Evolutionary conservation across 345 rosid genomes (phyloP).

Genomic region (Brassica juncea): DNA sequence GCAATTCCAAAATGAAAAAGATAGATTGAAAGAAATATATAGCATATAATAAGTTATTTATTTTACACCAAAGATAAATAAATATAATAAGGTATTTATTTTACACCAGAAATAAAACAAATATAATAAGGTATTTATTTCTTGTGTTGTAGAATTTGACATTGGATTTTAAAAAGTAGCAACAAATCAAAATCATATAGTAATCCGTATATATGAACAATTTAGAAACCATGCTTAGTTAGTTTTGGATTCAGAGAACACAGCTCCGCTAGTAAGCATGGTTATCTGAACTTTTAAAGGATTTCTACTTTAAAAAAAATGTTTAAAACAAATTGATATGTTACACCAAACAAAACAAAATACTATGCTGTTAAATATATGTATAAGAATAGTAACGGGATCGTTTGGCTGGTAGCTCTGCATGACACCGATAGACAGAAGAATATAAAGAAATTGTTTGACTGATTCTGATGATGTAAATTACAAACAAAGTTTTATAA

Average conservation of each 20-base stretch:
- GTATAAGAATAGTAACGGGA: not conserved
- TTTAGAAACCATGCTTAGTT: not conserved
- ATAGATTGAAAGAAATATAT: not conserved
- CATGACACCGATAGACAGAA: not conserved
- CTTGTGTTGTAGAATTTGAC: too few relatives aligned
- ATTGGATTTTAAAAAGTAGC: not conserved
- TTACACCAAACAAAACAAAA: not conserved
- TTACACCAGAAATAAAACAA: too few relatives aligned
- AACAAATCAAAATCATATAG: not conserved
- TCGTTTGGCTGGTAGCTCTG: not conserved
- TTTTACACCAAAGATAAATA: too few relatives aligned
- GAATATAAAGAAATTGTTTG: not conserved
- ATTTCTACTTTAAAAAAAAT: not conserved
- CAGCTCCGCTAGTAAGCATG: not conserved
- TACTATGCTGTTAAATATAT: not conserved
- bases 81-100: too few relatives aligned
- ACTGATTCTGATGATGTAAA: not conserved
- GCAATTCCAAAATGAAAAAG: not conserved
- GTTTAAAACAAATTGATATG: not conserved
- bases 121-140: too few relatives aligned
- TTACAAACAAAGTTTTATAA: not conserved
- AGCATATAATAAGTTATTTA: not conserved
- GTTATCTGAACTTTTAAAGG: not conserved
- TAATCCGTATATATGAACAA: not conserved
- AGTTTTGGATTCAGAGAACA: not conserved